A percentile compares a stretch with the other conserved stretches of the same genome.
Conservation (phyloP, 768 basidiomycete genomes). For the Austroboletus eburneus region DNA sequence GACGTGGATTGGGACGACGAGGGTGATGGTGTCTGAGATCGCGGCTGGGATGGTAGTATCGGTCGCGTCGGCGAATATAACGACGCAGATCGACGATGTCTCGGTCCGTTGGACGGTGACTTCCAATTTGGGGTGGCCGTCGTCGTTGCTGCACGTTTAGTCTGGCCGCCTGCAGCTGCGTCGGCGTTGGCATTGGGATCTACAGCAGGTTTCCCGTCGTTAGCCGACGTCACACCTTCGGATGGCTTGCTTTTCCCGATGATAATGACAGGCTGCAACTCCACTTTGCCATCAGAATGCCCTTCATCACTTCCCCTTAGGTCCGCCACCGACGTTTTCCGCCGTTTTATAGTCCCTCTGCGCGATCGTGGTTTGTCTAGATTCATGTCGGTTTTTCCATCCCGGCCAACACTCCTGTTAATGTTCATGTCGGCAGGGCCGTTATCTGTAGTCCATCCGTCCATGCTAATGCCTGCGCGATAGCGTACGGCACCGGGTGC, state of each 20-base stretch:
- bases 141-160: conserved; percentile 4
- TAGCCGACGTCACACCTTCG: too few species aligned
- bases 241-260: background rate
- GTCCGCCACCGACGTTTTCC: conserved; percentile 23
- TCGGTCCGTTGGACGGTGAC: background rate
- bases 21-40: background rate
- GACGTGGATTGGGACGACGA: too few species aligned
- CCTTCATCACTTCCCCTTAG: conserved; percentile 25
- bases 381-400: too few species aligned
- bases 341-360: conserved; percentile 5
- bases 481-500: background rate
- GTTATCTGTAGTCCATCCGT: conserved; percentile 23
- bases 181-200: background rate
- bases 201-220: too few species aligned
- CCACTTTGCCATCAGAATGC: conserved; percentile 27
- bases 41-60: too few species aligned
- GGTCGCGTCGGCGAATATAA: conserved; percentile 6
- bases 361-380: conserved; percentile 2
- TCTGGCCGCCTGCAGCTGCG: background rate
- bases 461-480: background rate
- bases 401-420: too few species aligned
- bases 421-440: background rate
- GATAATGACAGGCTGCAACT: background rate
- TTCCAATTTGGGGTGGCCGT: background rate
- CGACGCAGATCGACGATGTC: conserved; percentile 16